phyloP scores from a whole-genome alignment of 2,329 filamentous ascomycete genomes.

The Grosmannia huntii region DNA sequence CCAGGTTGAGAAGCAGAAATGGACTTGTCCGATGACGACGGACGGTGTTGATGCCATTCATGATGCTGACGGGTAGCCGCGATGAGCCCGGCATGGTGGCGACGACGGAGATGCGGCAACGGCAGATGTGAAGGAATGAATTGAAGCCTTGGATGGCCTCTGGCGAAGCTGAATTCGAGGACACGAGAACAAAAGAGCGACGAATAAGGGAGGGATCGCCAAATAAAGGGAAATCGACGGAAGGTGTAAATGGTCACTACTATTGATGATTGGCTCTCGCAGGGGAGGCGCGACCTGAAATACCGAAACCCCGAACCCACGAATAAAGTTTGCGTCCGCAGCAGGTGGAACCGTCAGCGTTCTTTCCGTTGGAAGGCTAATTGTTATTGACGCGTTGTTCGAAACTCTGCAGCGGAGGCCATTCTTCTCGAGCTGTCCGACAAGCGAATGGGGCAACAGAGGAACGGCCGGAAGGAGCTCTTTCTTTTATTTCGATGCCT shows the following conservation, averaged over 20 bases:
- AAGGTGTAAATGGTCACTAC: not conserved
- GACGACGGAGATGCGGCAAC: not conserved
- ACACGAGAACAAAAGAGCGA: not conserved
- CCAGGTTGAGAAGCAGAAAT: slow-evolving; percentile 49
- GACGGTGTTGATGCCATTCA: slow-evolving; percentile 50
- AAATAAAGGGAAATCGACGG: not conserved
- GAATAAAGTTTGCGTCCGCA: not conserved
- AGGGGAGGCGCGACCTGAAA: not conserved
- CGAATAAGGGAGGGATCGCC: not conserved
- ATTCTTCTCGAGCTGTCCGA: not conserved
- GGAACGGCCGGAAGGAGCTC: not conserved
- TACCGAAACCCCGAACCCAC: not conserved
- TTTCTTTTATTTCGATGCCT: not conserved
- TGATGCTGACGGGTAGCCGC: slow-evolving; percentile 57
- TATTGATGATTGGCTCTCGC: not conserved
- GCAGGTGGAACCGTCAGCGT: not conserved
- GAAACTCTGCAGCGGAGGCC: not conserved
- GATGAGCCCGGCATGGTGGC: slow-evolving; percentile 51
- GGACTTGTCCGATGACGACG: slow-evolving; percentile 45
- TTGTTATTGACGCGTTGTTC: not conserved
- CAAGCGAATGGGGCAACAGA: not conserved
- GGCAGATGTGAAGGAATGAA: not conserved
- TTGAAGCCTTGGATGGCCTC: not conserved
- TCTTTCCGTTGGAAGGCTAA: not conserved
- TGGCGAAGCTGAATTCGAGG: not conserved